Conservation (phyloP, 305 asterid genomes). For the Rubia peregrina region DNA sequence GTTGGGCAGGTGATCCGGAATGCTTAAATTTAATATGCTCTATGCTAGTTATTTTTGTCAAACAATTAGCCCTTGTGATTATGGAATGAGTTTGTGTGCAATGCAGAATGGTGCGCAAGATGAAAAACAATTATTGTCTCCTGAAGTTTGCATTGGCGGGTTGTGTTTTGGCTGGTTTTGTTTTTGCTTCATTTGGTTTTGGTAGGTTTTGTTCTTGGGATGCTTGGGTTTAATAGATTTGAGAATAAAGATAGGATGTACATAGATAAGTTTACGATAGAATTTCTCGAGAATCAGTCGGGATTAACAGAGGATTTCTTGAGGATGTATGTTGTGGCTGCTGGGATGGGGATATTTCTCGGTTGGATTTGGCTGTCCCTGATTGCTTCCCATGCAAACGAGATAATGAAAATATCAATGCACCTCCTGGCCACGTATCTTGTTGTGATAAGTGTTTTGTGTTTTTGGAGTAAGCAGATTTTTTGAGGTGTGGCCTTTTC, state of each 20-base stretch:
- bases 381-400: conserved; percentile 69
- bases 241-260: conserved; percentile 76
- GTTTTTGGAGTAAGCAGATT: conserved; percentile 76
- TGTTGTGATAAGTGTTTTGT: conserved; percentile 83
- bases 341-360: conserved; percentile 59
- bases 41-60: neutral
- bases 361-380: conserved; percentile 89
- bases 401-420: conserved; percentile 79
- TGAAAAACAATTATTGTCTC: conserved; percentile 28
- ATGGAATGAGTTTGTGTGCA: conserved; percentile 2
- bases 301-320: conserved; percentile 93
- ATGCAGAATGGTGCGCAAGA: conserved; percentile 60
- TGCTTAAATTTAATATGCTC: neutral
- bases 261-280: conserved; percentile 64
- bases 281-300: conserved; percentile 66
- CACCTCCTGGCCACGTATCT: conserved; percentile 92
- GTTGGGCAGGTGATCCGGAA: neutral
- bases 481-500: conserved; percentile 94
- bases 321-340: conserved; percentile 78
- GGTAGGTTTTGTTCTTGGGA: conserved; percentile 68
- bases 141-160: conserved; percentile 59
- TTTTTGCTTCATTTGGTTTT: conserved; percentile 65
- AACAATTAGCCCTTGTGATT: neutral
- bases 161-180: conserved; percentile 79
- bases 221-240: conserved; percentile 81